Evolutionary conservation across 2,329 filamentous ascomycete genomes (phyloP), one percentile per base, ranked within the genome.

Genomic region (Hymenoscyphus repandus): DNA sequence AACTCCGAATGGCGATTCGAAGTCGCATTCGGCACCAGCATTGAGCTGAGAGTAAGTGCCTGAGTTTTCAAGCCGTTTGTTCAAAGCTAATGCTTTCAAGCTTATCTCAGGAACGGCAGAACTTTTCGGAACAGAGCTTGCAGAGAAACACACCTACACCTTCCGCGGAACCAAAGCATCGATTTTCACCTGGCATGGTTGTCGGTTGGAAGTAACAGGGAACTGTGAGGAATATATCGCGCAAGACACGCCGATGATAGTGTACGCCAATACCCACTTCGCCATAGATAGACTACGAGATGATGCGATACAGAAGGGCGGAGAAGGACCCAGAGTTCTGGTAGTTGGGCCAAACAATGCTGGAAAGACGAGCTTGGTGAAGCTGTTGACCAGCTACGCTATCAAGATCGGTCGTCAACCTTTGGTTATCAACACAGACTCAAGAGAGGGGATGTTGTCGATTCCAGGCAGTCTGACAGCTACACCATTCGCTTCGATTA

Each of bases 51-150:
- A 66, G 78, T 79, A 64, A 45, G 66, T 51, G 48, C 38, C 3
- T 20, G 20, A 9, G 6, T 32, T 15, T 12, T 17, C 18, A 15
- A 45, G 15, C 22, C 27, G 10, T 11, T 17, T 22, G 6, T 18
- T 15, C 13, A 44, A 54, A 70, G 66, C 55, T 68, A 70, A 51
- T 61, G 67, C 30, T 53, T 45, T 68, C 69, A 36, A 90, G 73
- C 75, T 97, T 22, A 71, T 89, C 50, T 82, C 79, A 32, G 93
- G 93, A 54, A 90, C 85, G 1, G 93, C 92, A 44, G 93, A 99
- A 69, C 83, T 95, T 64, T 96, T 97, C 66, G 93, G 93, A 66
- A 91, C 92, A 49, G 93, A 99, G 72, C 85, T 99, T 39, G 90
- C 90, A 10, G 78, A 81, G 9, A 86, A 86, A 50, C 86, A 86